Conservation (phyloP, 768 basidiomycete species). For the Hydnum rufescens region DNA sequence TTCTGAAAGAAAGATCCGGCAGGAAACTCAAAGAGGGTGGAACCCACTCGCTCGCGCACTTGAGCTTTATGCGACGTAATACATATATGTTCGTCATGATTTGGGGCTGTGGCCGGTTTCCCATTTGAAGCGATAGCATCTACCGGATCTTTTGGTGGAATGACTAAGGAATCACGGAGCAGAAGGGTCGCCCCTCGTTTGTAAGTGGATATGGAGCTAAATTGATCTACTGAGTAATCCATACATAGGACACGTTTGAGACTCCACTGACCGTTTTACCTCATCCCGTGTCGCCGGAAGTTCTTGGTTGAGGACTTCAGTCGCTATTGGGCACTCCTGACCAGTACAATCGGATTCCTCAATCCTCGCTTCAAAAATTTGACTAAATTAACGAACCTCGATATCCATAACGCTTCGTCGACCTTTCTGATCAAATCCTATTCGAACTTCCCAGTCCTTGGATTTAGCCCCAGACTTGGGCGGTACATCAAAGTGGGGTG, state of each 20-base stretch:
- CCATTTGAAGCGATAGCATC: neutral
- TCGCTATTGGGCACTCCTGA: slow-evolving; percentile 85
- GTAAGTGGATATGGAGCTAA: slow-evolving; percentile 59
- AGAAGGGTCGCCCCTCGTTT: slow-evolving; percentile 79
- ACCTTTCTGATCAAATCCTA: slow-evolving; percentile 77
- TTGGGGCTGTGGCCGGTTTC: slow-evolving; percentile 1
- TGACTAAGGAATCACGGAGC: slow-evolving; percentile 52
- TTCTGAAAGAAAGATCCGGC: slow-evolving; percentile 95
- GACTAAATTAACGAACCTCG: slow-evolving; percentile 32
- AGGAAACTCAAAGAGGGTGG: slow-evolving; percentile 62
- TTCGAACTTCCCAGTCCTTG: slow-evolving; percentile 41
- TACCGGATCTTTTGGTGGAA: neutral
- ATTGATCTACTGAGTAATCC: too few relatives aligned
- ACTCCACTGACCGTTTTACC: slow-evolving; percentile 42
- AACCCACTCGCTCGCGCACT: slow-evolving; percentile 71
- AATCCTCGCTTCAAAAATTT: neutral
- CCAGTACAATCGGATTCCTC: neutral
- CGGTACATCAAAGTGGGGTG: slow-evolving; percentile 83
- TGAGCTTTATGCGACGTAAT: slow-evolving; percentile 63
- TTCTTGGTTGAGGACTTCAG: slow-evolving; percentile 53
- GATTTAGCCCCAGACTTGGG: slow-evolving; percentile 20
- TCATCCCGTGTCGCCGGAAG: slow-evolving; percentile 38
- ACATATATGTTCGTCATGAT: slow-evolving; percentile 45
- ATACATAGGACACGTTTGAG: neutral
- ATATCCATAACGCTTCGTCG: slow-evolving; percentile 68